These are phyloP conservation scores for Apiospora arundinis DNA, from an alignment of 2,329 filamentous ascomycete genomes.

Conservation along the genomic window DNA sequence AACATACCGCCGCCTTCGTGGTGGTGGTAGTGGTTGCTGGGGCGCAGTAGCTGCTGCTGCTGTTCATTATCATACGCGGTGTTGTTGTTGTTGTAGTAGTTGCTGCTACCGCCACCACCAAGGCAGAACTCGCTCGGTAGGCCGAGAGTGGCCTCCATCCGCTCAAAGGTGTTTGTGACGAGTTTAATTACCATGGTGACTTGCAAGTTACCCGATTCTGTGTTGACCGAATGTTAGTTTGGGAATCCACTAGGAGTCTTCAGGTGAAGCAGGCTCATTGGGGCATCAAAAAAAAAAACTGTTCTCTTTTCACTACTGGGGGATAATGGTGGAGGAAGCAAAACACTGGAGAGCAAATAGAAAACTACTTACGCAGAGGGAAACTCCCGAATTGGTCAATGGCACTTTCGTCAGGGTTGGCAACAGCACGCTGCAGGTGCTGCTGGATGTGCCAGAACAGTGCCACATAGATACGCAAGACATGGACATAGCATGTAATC, in stretches of 20 bases:
- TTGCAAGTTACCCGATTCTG: constrained; percentile 21
- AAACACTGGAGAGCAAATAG: no score
- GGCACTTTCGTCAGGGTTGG: not conserved
- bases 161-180: constrained; percentile 8
- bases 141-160: not conserved
- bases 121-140: constrained; percentile 16
- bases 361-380: not conserved
- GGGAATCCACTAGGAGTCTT: not conserved
- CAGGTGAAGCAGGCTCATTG: no score
- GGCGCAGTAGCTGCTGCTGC: not conserved
- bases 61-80: not conserved
- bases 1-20: not conserved
- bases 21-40: not conserved
- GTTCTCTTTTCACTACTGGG: no score
- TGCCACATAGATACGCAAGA: constrained; percentile 1
- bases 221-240: not conserved
- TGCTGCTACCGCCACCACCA: not conserved
- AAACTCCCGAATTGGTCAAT: not conserved
- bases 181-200: constrained; percentile 18
- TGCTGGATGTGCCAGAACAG: not conserved
- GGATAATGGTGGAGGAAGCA: no score
- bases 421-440: not conserved
- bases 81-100: not conserved
- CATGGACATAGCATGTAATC: not conserved
- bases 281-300: no score